A percentile compares a stretch with the other conserved stretches of the same genome.
These are phyloP conservation scores for Naganishia vaughanmartiniae DNA, from an alignment of 768 basidiomycete genomes.

Conservation along the genomic window DNA sequence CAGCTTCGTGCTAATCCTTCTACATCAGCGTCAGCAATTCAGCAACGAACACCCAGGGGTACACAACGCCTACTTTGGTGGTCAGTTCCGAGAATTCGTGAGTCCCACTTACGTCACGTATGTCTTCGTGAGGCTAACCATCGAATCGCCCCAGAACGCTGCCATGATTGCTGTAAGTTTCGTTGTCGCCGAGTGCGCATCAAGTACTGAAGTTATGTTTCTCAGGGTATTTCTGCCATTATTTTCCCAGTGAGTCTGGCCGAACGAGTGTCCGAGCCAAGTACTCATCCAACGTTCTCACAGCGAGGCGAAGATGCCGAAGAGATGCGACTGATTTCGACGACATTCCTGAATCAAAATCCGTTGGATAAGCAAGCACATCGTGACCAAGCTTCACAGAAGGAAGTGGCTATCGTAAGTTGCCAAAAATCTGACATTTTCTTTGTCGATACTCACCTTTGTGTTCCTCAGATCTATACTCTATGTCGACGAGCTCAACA, in stretches of 20 bases:
- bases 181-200: slow-evolving; percentile 23
- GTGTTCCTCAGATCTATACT: slow-evolving; percentile 43
- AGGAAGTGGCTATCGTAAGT: slow-evolving; percentile 50
- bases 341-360: slow-evolving; percentile 47
- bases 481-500: slow-evolving; percentile 40
- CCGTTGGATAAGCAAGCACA: slow-evolving; percentile 40
- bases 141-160: slow-evolving; percentile 37
- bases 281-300: neutral
- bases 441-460: neutral
- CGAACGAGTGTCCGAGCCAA: neutral
- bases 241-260: slow-evolving; percentile 42
- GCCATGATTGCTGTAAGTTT: slow-evolving; percentile 46
- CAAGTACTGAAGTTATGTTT: neutral
- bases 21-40: slow-evolving; percentile 45
- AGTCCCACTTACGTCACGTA: slow-evolving; percentile 14
- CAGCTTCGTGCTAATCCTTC: neutral
- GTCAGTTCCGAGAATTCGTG: slow-evolving; percentile 49
- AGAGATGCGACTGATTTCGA: slow-evolving; percentile 46
- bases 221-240: slow-evolving; percentile 45
- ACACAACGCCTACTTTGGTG: slow-evolving; percentile 46
- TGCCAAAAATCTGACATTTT: neutral
- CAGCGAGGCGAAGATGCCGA: slow-evolving; percentile 39
- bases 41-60: slow-evolving; percentile 46
- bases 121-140: neutral
- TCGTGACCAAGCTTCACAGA: slow-evolving; percentile 46